A percentile compares a stretch with the other conserved stretches of the same genome.
Conservation (phyloP, 768 basidiomycete species). For the Suillus luteus region DNA sequence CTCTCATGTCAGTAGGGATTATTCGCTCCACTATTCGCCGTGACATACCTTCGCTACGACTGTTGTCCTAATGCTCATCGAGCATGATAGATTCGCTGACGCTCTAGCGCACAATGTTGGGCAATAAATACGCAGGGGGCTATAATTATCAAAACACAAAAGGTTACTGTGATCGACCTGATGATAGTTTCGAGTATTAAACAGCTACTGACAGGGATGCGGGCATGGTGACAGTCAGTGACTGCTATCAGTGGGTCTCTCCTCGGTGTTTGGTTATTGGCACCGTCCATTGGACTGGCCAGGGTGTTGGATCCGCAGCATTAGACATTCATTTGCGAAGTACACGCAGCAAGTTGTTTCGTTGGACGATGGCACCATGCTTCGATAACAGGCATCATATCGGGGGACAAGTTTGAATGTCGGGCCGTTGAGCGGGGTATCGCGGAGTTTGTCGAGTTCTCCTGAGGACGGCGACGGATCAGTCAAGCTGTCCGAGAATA, state of each 20-base stretch:
- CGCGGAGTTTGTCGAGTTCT: background rate
- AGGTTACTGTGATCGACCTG: background rate
- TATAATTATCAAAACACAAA: background rate
- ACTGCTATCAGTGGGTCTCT: conserved; percentile 9
- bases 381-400: background rate
- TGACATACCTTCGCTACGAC: background rate
- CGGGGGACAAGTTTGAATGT: background rate
- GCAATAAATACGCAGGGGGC: background rate
- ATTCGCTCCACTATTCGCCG: background rate
- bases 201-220: background rate
- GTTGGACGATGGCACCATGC: background rate
- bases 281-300: background rate
- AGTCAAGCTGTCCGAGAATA: background rate
- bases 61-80: too few relatives aligned
- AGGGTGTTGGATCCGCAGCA: background rate
- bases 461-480: background rate
- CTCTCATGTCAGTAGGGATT: background rate
- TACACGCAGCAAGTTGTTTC: background rate
- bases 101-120: background rate
- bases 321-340: background rate
- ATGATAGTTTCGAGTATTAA: background rate
- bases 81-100: background rate
- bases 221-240: conserved; percentile 20
- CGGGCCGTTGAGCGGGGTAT: background rate
- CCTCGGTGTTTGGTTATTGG: conserved; percentile 5